Percentiles rank a stretch among this genome's conserved stretches.
Evolutionary conservation across 1,284 basidiomycete species (phyloP).

Genomic region (Trametes hirsuta): DNA sequence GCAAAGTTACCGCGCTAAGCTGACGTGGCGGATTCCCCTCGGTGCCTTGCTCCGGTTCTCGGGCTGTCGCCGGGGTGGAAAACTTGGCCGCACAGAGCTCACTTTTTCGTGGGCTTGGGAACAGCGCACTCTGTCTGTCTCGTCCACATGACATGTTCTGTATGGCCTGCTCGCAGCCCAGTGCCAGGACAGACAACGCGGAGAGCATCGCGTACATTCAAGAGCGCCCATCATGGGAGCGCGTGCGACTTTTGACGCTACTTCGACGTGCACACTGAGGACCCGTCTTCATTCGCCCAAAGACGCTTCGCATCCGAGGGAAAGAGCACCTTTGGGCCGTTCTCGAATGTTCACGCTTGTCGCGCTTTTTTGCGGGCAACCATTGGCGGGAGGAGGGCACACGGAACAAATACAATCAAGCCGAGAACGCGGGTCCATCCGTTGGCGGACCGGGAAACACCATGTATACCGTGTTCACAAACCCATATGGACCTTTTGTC

Average conservation of each 20-base stretch:
- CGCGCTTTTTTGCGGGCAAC: no score
- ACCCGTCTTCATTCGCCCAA: not conserved
- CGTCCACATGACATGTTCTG: not conserved
- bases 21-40: constrained; percentile 26
- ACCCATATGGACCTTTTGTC: no score
- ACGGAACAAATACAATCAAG: no score
- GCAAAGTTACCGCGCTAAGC: constrained; percentile 13
- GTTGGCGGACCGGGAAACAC: no score
- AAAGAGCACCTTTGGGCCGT: not conserved
- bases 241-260: not conserved
- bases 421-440: no score
- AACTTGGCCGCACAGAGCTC: not conserved
- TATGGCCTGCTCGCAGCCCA: not conserved
- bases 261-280: not conserved
- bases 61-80: constrained; percentile 15
- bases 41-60: constrained; percentile 12
- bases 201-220: not conserved
- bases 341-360: not conserved
- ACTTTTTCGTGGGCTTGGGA: constrained; percentile 10
- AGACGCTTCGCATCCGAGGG: not conserved
- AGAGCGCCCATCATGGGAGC: not conserved
- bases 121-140: not conserved
- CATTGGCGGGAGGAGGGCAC: no score
- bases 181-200: not conserved
- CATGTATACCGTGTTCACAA: no score